Conservation (phyloP, 2,329 filamentous ascomycete species). For the Trichoderma cornu-damae region DNA sequence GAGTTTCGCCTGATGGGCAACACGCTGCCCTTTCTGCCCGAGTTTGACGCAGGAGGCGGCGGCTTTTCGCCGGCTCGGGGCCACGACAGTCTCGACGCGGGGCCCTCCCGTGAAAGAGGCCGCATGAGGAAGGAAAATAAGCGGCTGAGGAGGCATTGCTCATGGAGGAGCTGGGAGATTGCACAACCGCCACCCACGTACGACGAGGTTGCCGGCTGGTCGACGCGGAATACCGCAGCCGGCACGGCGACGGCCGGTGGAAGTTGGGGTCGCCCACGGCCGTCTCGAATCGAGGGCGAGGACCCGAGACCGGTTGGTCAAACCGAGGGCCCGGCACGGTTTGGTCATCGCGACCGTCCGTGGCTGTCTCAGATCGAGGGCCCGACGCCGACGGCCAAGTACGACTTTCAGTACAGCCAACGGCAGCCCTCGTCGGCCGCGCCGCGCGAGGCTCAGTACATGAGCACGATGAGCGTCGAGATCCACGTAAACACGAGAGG, state of each 20-base stretch:
- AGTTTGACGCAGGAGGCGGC: slow-evolving; percentile 63
- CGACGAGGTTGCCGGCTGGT: slow-evolving; percentile 65
- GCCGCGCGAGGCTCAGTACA: slow-evolving; percentile 81
- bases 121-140: slow-evolving; percentile 49
- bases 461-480: slow-evolving; percentile 95
- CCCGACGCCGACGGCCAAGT: slow-evolving; percentile 73
- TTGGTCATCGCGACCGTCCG: too few relatives aligned
- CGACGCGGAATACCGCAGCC: background rate
- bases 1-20: slow-evolving; percentile 75
- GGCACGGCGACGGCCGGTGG: slow-evolving; percentile 12
- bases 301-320: too few relatives aligned
- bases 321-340: too few relatives aligned
- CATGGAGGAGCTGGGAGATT: slow-evolving; percentile 66
- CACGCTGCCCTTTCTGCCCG: slow-evolving; percentile 71
- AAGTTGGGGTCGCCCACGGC: slow-evolving; percentile 26
- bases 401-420: slow-evolving; percentile 83
- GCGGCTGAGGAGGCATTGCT: slow-evolving; percentile 48
- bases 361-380: slow-evolving; percentile 81
- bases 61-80: background rate
- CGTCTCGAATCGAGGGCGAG: too few relatives aligned
- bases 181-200: slow-evolving; percentile 63
- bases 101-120: slow-evolving; percentile 42
- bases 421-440: slow-evolving; percentile 69
- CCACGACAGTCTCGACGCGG: background rate
- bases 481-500: slow-evolving; percentile 84